Percentiles rank a stretch among this genome's conserved stretches.
Conservation (phyloP, 2,329 filamentous ascomycete species). For the Tolypocladium endophyticum region DNA sequence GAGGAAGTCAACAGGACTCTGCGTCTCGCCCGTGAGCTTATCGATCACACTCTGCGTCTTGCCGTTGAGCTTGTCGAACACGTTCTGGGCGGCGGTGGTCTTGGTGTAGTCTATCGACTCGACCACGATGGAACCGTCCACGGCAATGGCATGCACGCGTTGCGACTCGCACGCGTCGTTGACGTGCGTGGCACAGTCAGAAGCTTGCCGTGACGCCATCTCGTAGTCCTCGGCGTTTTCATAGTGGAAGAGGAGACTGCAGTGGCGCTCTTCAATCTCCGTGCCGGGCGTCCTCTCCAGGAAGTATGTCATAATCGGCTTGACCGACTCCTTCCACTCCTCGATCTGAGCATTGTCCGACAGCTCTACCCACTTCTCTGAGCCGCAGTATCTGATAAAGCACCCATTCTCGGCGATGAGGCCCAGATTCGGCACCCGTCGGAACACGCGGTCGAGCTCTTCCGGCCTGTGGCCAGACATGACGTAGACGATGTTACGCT, state of each 20-base stretch:
- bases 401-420: conserved; percentile 93
- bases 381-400: conserved; percentile 65
- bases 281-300: conserved; percentile 81
- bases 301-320: conserved; percentile 78
- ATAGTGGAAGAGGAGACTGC: conserved; percentile 85
- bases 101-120: conserved; percentile 85
- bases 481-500: conserved; percentile 78
- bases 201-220: conserved; percentile 66
- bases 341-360: conserved; percentile 59
- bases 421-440: conserved; percentile 70
- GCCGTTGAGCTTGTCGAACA: conserved; percentile 50
- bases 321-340: conserved; percentile 76
- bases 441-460: conserved; percentile 80
- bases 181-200: conserved; percentile 87
- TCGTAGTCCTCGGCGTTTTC: conserved; percentile 69
- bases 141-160: conserved; percentile 70
- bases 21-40: conserved; percentile 22
- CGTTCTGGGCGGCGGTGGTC: conserved; percentile 65
- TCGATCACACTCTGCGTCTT: conserved; percentile 52
- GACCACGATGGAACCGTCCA: conserved; percentile 72
- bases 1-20: conserved; percentile 63
- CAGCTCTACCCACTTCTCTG: conserved; percentile 65
- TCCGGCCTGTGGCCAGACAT: conserved; percentile 86
- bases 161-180: conserved; percentile 85
- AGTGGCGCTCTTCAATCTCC: conserved; percentile 83